Conservation (phyloP, 2,329 filamentous ascomycete genomes). For the Tolypocladium pustulatum region DNA sequence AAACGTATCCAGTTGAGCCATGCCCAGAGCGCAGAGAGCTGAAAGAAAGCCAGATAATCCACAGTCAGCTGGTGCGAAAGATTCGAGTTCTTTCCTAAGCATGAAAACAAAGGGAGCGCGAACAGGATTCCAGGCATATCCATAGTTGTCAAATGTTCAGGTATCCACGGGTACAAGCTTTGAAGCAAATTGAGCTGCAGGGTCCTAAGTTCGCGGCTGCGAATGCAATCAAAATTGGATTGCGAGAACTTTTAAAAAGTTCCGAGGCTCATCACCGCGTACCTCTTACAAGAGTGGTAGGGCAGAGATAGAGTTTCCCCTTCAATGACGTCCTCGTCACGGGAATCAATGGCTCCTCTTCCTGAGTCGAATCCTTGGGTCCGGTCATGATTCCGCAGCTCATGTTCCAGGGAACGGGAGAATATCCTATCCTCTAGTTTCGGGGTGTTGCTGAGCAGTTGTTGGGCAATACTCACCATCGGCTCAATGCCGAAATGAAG, state of each 20-base stretch:
- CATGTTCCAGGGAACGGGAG: background rate
- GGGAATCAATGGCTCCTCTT: background rate
- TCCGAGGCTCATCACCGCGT: background rate
- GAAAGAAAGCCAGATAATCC: background rate
- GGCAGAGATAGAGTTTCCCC: background rate
- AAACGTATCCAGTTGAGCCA: background rate
- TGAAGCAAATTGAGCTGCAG: background rate
- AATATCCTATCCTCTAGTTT: background rate
- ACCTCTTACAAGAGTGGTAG: background rate
- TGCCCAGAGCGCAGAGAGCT: background rate
- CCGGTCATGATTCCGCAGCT: background rate
- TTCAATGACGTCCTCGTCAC: background rate
- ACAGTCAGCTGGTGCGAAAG: background rate
- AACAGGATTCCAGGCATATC: background rate
- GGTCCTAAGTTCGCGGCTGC: slow-evolving; percentile 8
- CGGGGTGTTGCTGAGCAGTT: background rate
- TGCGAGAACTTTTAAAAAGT: slow-evolving; percentile 8
- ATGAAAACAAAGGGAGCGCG: background rate
- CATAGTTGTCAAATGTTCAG: background rate
- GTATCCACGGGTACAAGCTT: background rate
- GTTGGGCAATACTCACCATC: slow-evolving; percentile 3
- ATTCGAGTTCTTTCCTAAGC: background rate
- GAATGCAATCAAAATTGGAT: slow-evolving; percentile 13
- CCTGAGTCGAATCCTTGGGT: background rate
- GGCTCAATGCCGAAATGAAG: background rate